These are phyloP conservation scores for Xylaria longipes DNA, from an alignment of 495 filamentous ascomycete species.

Conservation along the genomic window DNA sequence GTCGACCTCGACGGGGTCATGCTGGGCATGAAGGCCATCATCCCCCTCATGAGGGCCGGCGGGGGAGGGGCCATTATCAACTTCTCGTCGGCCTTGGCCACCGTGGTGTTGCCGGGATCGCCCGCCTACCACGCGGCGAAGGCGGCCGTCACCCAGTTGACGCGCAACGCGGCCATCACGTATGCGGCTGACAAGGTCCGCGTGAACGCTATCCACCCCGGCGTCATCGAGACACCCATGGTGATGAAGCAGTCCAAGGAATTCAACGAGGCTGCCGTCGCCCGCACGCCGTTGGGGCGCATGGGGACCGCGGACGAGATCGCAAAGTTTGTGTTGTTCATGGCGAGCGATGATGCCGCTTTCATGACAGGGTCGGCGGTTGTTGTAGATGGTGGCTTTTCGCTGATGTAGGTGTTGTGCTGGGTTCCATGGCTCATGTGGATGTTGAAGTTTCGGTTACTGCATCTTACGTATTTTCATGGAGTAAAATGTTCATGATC, in stretches of 20 bases:
- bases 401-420: background rate
- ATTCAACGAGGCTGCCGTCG: background rate
- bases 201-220: background rate
- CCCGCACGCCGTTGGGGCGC: constrained; percentile 26
- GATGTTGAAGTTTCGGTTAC: background rate
- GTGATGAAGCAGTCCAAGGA: background rate
- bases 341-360: constrained; percentile 33
- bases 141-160: background rate
- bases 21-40: background rate
- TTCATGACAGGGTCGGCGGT: constrained; percentile 28
- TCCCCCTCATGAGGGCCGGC: background rate
- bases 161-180: background rate
- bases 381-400: constrained; percentile 31
- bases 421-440: background rate
- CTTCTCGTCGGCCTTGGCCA: background rate
- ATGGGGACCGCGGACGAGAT: constrained; percentile 31
- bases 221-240: background rate
- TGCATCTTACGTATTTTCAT: too few relatives aligned
- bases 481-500: too few relatives aligned
- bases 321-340: constrained; percentile 29
- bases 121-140: background rate
- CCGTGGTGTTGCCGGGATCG: background rate
- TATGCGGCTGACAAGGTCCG: background rate
- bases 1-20: constrained; percentile 10
- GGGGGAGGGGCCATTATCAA: background rate